Evolutionary conservation across 148 eudicot genomes (phyloP), one percentile per base, ranked within the genome.

Genomic region (Diospyros lotus): DNA sequence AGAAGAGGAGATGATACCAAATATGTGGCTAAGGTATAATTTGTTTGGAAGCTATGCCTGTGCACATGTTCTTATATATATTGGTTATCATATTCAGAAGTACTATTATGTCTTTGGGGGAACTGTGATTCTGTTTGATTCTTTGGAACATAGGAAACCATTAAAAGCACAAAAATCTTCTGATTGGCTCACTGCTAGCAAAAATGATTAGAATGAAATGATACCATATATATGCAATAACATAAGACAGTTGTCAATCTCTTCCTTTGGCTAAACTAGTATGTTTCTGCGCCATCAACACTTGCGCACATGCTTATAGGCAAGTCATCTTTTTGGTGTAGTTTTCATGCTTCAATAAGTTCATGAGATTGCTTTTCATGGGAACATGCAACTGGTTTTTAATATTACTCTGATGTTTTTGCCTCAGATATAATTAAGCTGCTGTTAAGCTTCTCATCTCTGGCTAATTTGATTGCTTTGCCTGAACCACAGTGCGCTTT

Each of bases 1-100:
- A 92, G 85, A 87, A 90, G 97, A 78, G 98, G 98, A 74, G 97
- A 92, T 84, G 98, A 94, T 73, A 90, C 93, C 67, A 94, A 94
- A 79, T 94, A 92, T 82, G 94, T 92, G 81, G 98, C 96, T n/a
- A 92, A 92, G 98, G 98, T 94, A 89, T 74, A 70, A 52, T 50
- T 77, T 64, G 28, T 60, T 56, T 54, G 68, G 9, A 73, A 61
- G 42, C 15, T 68, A 54, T 15, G 17, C 15, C 14, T 58, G 13
- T 12, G 54, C 38, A 12, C 64, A 5, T 12, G 66, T 69, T 69
- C 6, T 51, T 51, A 46, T 45, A 12, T 41, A 41, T 76, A 40
- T 62, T 39, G n/a, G 74, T 76, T 12, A 28, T 69, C 48, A 39
- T 18, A 18, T 60, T 10, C 50, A 0, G 58, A 15, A n/a, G 42